Percentiles rank a stretch among this genome's conserved stretches.
Evolutionary conservation across 305 asterid genomes (phyloP).

Genomic region (Fraxinus sp.): DNA sequence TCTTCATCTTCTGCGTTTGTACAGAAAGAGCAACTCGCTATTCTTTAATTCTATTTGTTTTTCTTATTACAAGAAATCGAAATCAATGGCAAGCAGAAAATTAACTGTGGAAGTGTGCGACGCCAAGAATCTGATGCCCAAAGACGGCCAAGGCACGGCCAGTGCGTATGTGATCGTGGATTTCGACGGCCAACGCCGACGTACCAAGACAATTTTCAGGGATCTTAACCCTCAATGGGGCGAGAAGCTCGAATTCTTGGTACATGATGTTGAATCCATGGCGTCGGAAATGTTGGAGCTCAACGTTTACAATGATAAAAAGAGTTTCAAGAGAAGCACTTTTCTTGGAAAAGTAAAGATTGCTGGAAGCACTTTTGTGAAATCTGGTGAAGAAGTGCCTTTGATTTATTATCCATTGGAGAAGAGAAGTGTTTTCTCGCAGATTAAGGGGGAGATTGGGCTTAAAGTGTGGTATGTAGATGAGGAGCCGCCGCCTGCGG

Average conservation of each 20-base stretch:
- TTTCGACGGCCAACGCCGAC: slow-evolving; percentile 87
- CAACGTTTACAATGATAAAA: slow-evolving; percentile 75
- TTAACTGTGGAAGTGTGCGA: slow-evolving; percentile 58
- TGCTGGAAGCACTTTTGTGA: slow-evolving; percentile 56
- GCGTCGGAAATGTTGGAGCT: slow-evolving; percentile 56
- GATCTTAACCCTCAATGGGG: slow-evolving; percentile 93
- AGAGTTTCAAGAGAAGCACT: slow-evolving; percentile 59
- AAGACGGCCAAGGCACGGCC: slow-evolving; percentile 93
- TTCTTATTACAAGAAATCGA: neutral
- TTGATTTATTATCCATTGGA: slow-evolving; percentile 79
- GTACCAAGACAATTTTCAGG: slow-evolving; percentile 66
- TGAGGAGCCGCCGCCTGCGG: slow-evolving; percentile 47
- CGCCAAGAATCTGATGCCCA: slow-evolving; percentile 87
- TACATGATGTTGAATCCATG: slow-evolving; percentile 62
- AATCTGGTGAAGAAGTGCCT: slow-evolving; percentile 54
- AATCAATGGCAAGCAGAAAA: slow-evolving; percentile 52
- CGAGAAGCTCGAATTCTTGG: slow-evolving; percentile 70
- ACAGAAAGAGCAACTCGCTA: neutral
- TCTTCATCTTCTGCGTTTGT: neutral
- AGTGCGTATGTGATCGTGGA: slow-evolving; percentile 81
- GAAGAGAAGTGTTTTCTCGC: slow-evolving; percentile 85
- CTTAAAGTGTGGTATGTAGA: slow-evolving; percentile 62
- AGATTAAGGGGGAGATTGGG: slow-evolving; percentile 88
- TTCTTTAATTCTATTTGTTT: neutral
- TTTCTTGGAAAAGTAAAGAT: slow-evolving; percentile 84